Base-by-base conservation (phyloP, 345 rosid species). In the Arabidopsis arenosa region DNA sequence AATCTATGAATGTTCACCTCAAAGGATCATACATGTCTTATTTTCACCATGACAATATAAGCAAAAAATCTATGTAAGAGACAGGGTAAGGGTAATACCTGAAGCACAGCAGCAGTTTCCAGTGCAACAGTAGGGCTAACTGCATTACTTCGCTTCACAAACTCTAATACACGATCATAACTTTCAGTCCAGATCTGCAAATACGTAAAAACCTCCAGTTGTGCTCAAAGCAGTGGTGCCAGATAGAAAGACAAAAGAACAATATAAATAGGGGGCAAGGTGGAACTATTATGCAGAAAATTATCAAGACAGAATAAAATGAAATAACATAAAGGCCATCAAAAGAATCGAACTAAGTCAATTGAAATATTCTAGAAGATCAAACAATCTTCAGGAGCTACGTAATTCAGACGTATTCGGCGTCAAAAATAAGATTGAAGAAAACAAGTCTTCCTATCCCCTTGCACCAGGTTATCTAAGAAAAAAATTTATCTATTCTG, bases 51-150 rank as follows among this genome's bases (percentile, higher is more conserved):
- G 39, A 51, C 13, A 15, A 32, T 48, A 54, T 63, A 70, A 54
- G 64, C 61, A 64, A 49, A 18, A n/a, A 52, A 0, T 4, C 6
- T 15, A 39, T 21, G 8, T 36, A 32, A 40, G 66, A 69, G 45
- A 21, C 56, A 64, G 13, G 62, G 57, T 14, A 35, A 56, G 57
- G 33, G 37, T 14, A n/a, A 79, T 89, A 95, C 99, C 99, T 95
- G 99, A 84, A 95, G 83, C 62, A 85, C 99, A 83, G 92, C 85
- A 54, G 99, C 97, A 79, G 99, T 95, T 85, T 95, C 99, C 81
- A 88, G 73, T 15, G 97, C 93, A 83, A 90, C 87, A 73, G 90
- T 83, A 68, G 99, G 99, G 80, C 99, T 95, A 69, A 95, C 88
- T 48, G 97, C 98, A 79, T 80, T 92, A 80, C 99, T 95, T 74